These are phyloP conservation scores for Fusarium staphyleae DNA, from an alignment of 2,329 filamentous ascomycete species.

Conservation along the genomic window DNA sequence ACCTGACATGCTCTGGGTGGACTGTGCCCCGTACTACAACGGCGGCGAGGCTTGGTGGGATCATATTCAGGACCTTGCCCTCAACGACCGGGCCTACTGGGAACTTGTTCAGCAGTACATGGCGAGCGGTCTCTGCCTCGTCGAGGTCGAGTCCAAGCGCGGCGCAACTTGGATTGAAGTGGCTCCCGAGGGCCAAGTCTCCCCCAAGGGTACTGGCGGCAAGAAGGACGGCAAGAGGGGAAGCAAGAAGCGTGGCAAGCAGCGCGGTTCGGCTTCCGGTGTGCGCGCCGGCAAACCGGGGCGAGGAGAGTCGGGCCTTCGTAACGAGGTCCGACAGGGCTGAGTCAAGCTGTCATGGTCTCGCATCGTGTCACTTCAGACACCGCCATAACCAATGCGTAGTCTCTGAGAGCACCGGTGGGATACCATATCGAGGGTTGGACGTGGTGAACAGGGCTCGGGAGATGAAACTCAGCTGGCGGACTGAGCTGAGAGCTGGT, in stretches of 20 bases:
- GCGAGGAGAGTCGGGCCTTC: conserved; percentile 17
- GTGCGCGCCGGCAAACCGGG: not conserved
- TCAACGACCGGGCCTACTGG: conserved; percentile 23
- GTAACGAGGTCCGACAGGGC: conserved; percentile 14
- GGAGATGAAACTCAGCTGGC: too few species aligned
- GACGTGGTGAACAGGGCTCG: not conserved
- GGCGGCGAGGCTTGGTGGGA: conserved; percentile 21
- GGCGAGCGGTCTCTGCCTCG: conserved; percentile 30
- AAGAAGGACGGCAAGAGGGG: too few species aligned
- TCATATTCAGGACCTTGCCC: conserved; percentile 6
- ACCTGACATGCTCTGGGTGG: conserved; percentile 32
- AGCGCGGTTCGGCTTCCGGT: conserved; percentile 2
- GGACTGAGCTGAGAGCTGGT: too few species aligned
- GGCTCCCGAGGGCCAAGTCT: conserved; percentile 1
- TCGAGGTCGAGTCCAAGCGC: conserved; percentile 28
- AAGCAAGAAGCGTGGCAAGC: not conserved
- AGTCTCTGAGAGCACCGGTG: too few species aligned
- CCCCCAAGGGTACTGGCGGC: not conserved
- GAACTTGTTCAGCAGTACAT: conserved; percentile 28
- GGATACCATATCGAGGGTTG: not conserved
- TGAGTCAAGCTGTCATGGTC: not conserved
- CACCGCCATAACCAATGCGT: not conserved
- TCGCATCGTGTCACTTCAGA: not conserved
- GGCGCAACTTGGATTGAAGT: conserved; percentile 24
- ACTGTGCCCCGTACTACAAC: conserved; percentile 7